phyloP scores from a whole-genome alignment of 805 yeast genomes.

The Yamadazyma takamatsuzukensis region DNA sequence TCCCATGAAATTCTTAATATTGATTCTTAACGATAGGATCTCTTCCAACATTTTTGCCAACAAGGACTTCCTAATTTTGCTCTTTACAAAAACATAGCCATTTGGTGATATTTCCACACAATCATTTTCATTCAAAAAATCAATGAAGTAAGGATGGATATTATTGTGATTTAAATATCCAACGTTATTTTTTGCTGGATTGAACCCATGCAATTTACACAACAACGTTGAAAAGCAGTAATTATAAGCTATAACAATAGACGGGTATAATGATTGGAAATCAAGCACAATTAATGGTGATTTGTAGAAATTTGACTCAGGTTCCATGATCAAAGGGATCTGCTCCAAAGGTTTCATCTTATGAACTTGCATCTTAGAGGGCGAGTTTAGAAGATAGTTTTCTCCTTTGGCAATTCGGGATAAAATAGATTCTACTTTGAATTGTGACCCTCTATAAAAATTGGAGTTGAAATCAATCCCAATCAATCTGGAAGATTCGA shows the following conservation, averaged over 20 bases:
- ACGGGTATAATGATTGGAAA: slow-evolving; percentile 92
- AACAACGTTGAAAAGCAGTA: slow-evolving; percentile 75
- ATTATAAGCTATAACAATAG: slow-evolving; percentile 96
- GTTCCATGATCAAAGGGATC: slow-evolving; percentile 91
- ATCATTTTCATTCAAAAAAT: slow-evolving; percentile 45
- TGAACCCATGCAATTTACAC: slow-evolving; percentile 57
- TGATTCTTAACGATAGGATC: slow-evolving; percentile 71
- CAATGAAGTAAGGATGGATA: slow-evolving; percentile 56
- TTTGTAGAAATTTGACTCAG: slow-evolving; percentile 76
- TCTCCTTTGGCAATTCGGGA: slow-evolving; percentile 73
- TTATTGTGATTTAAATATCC: slow-evolving; percentile 49
- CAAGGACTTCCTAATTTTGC: slow-evolving; percentile 62
- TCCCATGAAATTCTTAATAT: slow-evolving; percentile 74
- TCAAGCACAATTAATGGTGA: slow-evolving; percentile 89
- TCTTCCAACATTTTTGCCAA: slow-evolving; percentile 84
- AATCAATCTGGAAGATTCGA: slow-evolving; percentile 78
- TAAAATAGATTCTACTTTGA: slow-evolving; percentile 83
- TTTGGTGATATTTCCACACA: slow-evolving; percentile 74
- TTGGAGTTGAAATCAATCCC: slow-evolving; percentile 91
- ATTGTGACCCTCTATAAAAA: slow-evolving; percentile 89
- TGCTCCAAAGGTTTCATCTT: slow-evolving; percentile 83
- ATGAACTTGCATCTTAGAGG: slow-evolving; percentile 76
- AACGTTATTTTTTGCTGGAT: slow-evolving; percentile 42
- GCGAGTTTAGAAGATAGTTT: slow-evolving; percentile 69
- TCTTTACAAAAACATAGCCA: slow-evolving; percentile 74